phyloP scores from a whole-genome alignment of 2,329 filamentous ascomycete genomes.

The Sporothrix variecibatus region DNA sequence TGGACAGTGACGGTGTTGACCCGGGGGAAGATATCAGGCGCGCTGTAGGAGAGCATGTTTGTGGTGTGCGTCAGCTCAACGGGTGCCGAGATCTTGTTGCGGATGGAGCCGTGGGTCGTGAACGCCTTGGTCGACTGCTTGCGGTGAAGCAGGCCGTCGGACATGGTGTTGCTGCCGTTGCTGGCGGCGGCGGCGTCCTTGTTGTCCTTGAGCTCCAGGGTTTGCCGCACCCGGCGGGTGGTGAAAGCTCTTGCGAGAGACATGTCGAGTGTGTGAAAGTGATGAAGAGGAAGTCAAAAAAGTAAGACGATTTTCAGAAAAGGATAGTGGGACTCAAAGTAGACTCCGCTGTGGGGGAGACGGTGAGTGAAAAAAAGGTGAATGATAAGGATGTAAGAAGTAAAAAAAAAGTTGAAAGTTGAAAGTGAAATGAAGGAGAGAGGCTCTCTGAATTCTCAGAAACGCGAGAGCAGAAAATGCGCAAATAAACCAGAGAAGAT shows the following conservation, averaged over 20 bases:
- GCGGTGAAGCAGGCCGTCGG: constrained; percentile 46
- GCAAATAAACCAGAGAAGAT: background rate
- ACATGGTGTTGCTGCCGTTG: constrained; percentile 13
- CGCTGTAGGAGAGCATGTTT: constrained; percentile 94
- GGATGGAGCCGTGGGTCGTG: constrained; percentile 51
- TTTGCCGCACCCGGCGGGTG: constrained; percentile 65
- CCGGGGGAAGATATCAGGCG: constrained; percentile 70
- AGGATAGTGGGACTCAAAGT: constrained; percentile 6
- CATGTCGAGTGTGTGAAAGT: constrained; percentile 31
- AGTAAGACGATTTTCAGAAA: constrained; percentile 15
- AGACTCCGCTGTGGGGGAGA: background rate
- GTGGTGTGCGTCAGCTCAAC: constrained; percentile 89
- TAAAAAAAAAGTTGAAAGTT: background rate
- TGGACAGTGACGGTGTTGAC: constrained; percentile 40
- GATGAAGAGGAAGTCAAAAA: background rate
- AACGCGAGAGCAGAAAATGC: background rate
- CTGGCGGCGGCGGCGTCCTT: background rate
- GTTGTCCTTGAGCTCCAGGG: constrained; percentile 49
- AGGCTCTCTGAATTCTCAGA: background rate
- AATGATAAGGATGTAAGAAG: constrained; percentile 6
- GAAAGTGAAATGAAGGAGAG: background rate
- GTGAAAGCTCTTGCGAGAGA: constrained; percentile 69
- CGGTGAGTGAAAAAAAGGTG: background rate
- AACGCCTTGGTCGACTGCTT: constrained; percentile 52
- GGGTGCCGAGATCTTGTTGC: constrained; percentile 81